phyloP scores from a whole-genome alignment of 2,329 filamentous ascomycete species.

The Neodidymelliopsis sp. region DNA sequence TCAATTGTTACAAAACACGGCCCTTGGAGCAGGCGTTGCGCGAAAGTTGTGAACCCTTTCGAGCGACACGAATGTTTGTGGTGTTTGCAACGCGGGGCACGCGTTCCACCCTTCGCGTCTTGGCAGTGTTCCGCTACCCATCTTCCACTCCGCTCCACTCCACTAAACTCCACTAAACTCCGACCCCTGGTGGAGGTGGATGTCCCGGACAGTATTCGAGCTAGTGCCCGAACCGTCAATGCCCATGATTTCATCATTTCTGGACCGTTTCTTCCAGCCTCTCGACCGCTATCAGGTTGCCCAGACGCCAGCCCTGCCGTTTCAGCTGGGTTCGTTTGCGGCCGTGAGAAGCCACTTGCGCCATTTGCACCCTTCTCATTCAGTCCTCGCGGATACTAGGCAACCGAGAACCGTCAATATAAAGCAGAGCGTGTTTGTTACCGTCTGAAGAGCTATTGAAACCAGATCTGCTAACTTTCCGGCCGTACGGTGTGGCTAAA shows the following conservation, averaged over 20 bases:
- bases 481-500: constrained; percentile 4
- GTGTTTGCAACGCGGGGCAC: constrained; percentile 20
- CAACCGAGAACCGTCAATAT: background rate
- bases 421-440: background rate
- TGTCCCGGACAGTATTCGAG: no score
- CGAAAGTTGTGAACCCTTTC: constrained; percentile 4
- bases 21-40: background rate
- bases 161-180: background rate
- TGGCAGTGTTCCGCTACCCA: constrained; percentile 1
- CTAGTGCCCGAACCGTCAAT: background rate
- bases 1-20: background rate
- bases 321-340: background rate
- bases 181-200: background rate
- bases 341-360: background rate
- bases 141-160: background rate
- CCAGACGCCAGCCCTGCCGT: background rate
- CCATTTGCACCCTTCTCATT: background rate
- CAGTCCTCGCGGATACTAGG: background rate
- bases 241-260: constrained; percentile 9
- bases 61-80: constrained; percentile 11
- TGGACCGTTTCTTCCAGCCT: background rate
- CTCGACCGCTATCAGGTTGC: background rate
- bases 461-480: background rate
- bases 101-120: constrained; percentile 14
- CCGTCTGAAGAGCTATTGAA: background rate